Percentiles rank a stretch among this genome's conserved stretches.
Conservation (phyloP, 805 yeast species). For the Schwanniomyces yamadae region DNA sequence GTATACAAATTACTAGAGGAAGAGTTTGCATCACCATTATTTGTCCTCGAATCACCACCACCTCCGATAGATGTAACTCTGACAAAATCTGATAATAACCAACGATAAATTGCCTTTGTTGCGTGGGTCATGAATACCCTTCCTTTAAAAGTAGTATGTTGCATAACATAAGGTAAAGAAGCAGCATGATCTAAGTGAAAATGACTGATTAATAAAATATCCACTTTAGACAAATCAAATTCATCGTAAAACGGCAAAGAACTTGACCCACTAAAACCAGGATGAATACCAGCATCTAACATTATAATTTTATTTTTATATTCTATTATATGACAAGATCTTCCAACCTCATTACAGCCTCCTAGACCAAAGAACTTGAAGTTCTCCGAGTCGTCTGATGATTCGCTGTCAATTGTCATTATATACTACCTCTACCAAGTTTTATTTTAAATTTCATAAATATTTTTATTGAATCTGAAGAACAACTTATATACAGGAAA, state of each 20-base stretch:
- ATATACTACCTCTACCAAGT: constrained; percentile 1
- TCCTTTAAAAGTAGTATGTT: constrained; percentile 90
- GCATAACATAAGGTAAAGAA: constrained; percentile 96
- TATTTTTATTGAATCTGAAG: background rate
- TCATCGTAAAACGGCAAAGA: constrained; percentile 96
- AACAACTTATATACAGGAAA: constrained; percentile 1
- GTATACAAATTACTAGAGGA: constrained; percentile 62
- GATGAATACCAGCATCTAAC: constrained; percentile 98
- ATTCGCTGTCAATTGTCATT: constrained; percentile 13
- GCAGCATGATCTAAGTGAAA: constrained; percentile 99
- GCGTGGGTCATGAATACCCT: constrained; percentile 99
- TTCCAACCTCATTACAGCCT: constrained; percentile 97
- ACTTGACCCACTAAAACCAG: constrained; percentile 86
- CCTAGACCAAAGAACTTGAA: constrained; percentile 84
- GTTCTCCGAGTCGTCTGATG: constrained; percentile 33
- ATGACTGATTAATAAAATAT: constrained; percentile 83
- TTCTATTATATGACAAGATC: constrained; percentile 90
- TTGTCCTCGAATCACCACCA: constrained; percentile 39
- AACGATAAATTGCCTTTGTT: constrained; percentile 94
- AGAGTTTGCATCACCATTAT: constrained; percentile 13
- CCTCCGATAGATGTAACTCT: constrained; percentile 70
- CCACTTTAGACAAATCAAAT: constrained; percentile 84
- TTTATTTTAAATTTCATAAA: no score
- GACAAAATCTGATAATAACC: constrained; percentile 93
- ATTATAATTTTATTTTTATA: constrained; percentile 93